Conservation (phyloP, 257 asterid genomes). For the Solanum pimpinellifolium region DNA sequence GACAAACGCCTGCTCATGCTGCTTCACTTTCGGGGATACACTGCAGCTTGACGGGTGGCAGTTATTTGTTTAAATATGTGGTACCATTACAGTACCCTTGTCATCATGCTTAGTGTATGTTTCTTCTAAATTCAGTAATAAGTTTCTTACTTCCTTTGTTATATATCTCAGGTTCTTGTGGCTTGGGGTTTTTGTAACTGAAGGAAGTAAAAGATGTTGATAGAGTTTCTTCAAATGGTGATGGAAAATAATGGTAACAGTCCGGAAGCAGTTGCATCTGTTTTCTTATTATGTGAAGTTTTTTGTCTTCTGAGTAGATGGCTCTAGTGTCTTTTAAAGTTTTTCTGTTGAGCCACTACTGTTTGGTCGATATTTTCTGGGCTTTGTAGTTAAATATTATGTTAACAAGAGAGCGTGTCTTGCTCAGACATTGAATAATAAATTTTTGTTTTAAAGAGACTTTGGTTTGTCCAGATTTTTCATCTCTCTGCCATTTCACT, state of each 20-base stretch:
- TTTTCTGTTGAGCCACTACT: not conserved
- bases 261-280: constrained; percentile 1
- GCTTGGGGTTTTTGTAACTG: constrained; percentile 16
- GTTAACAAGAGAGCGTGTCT: not conserved
- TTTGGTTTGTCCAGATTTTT: not conserved
- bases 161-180: constrained; percentile 23
- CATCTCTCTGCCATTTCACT: not conserved
- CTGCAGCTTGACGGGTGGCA: constrained; percentile 66
- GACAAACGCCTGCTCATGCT: constrained; percentile 50
- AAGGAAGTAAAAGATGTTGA: constrained; percentile 17
- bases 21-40: constrained; percentile 40
- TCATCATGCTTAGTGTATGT: not conserved
- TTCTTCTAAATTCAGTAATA: not conserved
- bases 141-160: not conserved
- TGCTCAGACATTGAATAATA: not conserved
- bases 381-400: not conserved
- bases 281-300: not conserved
- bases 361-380: not conserved
- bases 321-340: not conserved
- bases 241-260: constrained; percentile 1
- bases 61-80: constrained; percentile 33
- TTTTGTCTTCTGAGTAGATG: not conserved
- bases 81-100: constrained; percentile 7
- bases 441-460: not conserved
- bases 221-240: constrained; percentile 2